Base-by-base conservation (phyloP, 495 filamentous ascomycete genomes). In the Penicillium mononematosum region DNA sequence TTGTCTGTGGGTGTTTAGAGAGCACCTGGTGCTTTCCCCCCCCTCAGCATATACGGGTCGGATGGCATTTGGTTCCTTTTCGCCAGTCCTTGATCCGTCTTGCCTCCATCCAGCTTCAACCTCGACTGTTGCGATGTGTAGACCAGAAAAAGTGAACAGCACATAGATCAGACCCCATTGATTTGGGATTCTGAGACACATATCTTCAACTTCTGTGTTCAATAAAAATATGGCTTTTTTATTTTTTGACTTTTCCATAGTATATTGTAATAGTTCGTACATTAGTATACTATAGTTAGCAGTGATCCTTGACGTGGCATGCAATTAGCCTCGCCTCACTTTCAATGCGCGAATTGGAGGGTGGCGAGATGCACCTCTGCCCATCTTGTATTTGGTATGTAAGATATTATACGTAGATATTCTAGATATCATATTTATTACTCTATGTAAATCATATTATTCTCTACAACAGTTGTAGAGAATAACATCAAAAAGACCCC, bases 31-130 rank as follows among this genome's bases (percentile, higher is more conserved):
- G 51, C 27, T 55, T 48, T 45, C 36, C 38, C 56, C 56, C 42
- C 42, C 43, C 50, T 56, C 58, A 56, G 55, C 60, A 61, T 58
- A 68, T 65, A 32, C 64, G 66, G 66, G 60, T 64, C 64, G 66
- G 66, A 62, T 61, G 66, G 66, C 64, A 67, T 69, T 69, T 69
- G 66, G 66, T 69, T 69, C 66, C 66, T 69, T 69, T 69, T 69
- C 64, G 64, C 66, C 66, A 44, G 39, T 63, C 59, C 66, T 64
- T 67, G 58, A 66, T 55, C 51, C 57, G 44, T 56, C 57, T 58
- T 56, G 53, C 59, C 55, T 58, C 59, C 55, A 61, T 58, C 50
- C 53, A 54, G 58, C 36, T 50, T 59, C 53, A 50, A 51, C 55
- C 48, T 58, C 51, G 61, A 55, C 50, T 56, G 65, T 60, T 63